Conservation (phyloP, 805 yeast genomes). For the Yarrowia sp. region DNA sequence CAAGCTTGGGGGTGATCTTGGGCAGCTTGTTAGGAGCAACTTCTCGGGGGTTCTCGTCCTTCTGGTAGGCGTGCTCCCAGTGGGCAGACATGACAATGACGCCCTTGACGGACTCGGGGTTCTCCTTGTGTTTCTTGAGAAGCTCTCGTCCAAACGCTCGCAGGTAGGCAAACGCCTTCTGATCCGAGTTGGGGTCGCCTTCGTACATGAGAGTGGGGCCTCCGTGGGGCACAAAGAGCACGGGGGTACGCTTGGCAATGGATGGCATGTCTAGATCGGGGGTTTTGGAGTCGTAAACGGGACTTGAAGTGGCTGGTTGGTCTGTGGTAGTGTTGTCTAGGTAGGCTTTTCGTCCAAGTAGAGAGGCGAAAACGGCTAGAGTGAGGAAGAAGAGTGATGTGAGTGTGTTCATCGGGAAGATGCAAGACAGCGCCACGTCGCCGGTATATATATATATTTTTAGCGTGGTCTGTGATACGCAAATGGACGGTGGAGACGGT, state of each 20-base stretch:
- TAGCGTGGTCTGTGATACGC: not conserved
- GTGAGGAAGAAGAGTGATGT: slow-evolving; percentile 25
- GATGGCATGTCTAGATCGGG: slow-evolving; percentile 29
- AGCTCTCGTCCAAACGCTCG: slow-evolving; percentile 61
- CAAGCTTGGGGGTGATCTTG: slow-evolving; percentile 17
- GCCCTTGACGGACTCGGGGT: slow-evolving; percentile 61
- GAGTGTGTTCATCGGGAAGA: slow-evolving; percentile 9
- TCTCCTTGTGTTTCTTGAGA: slow-evolving; percentile 46
- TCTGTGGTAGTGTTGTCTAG: not conserved
- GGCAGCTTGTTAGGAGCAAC: slow-evolving; percentile 31
- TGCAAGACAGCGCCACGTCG: not conserved
- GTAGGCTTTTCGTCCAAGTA: slow-evolving; percentile 6
- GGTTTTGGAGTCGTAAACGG: not conserved
- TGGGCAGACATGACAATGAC: slow-evolving; percentile 77
- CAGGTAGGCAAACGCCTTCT: slow-evolving; percentile 65
- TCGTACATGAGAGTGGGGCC: slow-evolving; percentile 79
- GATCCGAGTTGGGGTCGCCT: slow-evolving; percentile 58
- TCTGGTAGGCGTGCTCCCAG: slow-evolving; percentile 60
- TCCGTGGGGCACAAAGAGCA: slow-evolving; percentile 77
- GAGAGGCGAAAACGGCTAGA: slow-evolving; percentile 12
- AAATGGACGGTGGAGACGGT: not conserved
- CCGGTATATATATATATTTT: slow-evolving; percentile 6
- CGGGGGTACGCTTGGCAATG: slow-evolving; percentile 54
- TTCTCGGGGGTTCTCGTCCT: slow-evolving; percentile 38
- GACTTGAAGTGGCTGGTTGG: not conserved